These are phyloP conservation scores for Neofusicoccum sp. DNA, from an alignment of 2,329 filamentous ascomycete species.

Conservation along the genomic window DNA sequence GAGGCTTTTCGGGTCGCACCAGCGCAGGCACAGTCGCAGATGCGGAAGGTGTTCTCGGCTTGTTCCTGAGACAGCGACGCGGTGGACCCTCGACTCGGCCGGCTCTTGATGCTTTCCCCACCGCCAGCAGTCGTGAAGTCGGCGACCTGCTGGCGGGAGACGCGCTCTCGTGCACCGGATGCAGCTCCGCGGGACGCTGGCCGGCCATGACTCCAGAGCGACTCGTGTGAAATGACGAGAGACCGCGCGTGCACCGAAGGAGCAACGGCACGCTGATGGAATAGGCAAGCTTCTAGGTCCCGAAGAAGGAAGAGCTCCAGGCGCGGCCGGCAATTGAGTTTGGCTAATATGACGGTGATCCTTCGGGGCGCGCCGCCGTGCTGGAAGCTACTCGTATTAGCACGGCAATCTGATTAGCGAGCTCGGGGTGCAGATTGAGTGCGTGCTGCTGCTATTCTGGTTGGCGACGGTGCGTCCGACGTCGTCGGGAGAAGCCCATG, in stretches of 20 bases:
- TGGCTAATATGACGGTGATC: background rate
- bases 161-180: background rate
- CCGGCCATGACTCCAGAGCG: background rate
- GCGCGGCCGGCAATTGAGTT: background rate
- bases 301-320: background rate
- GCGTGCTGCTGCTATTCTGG: conserved; percentile 10
- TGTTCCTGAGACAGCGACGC: background rate
- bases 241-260: background rate
- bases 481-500: background rate
- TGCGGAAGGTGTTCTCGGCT: conserved; percentile 1
- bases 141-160: background rate
- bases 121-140: background rate
- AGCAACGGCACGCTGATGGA: background rate
- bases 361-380: background rate
- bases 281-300: background rate
- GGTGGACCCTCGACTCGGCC: background rate
- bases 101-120: background rate
- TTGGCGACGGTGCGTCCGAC: background rate
- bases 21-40: background rate
- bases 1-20: background rate
- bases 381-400: background rate
- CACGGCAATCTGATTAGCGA: background rate
- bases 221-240: conserved; percentile 8
- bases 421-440: conserved; percentile 1
- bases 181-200: background rate